Percentiles rank a stretch among this genome's conserved stretches.
Evolutionary conservation across 148 eudicot species (phyloP).

Genomic region (Amaranthus cruentus): DNA sequence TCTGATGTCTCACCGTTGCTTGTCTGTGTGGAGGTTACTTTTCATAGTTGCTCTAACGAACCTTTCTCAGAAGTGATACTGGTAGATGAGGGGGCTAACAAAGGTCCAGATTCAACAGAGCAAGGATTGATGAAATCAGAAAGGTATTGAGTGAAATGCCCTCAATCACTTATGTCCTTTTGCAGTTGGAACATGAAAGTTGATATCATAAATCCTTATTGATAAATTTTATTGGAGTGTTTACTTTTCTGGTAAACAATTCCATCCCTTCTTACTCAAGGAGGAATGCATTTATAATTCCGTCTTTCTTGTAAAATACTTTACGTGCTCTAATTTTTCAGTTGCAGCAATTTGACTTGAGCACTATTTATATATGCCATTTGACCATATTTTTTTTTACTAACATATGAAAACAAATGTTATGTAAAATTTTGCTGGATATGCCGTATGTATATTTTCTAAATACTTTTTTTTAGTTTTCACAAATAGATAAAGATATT

Average conservation of each 20-base stretch:
- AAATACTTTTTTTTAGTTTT: too few relatives aligned
- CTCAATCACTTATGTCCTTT: too few relatives aligned
- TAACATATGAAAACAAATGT: too few relatives aligned
- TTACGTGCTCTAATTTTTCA: background rate
- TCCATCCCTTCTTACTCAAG: background rate
- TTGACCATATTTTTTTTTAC: too few relatives aligned
- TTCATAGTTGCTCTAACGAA: slow-evolving; percentile 60
- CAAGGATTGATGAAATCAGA: slow-evolving; percentile 39
- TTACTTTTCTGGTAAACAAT: background rate
- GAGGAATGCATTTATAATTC: too few relatives aligned
- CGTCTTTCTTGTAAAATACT: background rate
- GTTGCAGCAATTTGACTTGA: too few relatives aligned
- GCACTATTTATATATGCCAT: too few relatives aligned
- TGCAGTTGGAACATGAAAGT: too few relatives aligned
- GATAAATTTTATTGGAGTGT: background rate
- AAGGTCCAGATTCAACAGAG: slow-evolving; percentile 44
- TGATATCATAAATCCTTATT: background rate
- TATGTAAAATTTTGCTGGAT: too few relatives aligned
- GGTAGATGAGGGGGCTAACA: slow-evolving; percentile 51
- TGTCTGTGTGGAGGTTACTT: slow-evolving; percentile 66
- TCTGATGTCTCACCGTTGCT: slow-evolving; percentile 61
- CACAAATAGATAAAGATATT: too few relatives aligned
- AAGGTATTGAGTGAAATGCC: slow-evolving; percentile 41
- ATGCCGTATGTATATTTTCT: too few relatives aligned
- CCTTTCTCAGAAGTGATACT: slow-evolving; percentile 53